Conservation (phyloP, 2,329 filamentous ascomycete species). For the Nothophaeocryptopus gaeumannii region DNA sequence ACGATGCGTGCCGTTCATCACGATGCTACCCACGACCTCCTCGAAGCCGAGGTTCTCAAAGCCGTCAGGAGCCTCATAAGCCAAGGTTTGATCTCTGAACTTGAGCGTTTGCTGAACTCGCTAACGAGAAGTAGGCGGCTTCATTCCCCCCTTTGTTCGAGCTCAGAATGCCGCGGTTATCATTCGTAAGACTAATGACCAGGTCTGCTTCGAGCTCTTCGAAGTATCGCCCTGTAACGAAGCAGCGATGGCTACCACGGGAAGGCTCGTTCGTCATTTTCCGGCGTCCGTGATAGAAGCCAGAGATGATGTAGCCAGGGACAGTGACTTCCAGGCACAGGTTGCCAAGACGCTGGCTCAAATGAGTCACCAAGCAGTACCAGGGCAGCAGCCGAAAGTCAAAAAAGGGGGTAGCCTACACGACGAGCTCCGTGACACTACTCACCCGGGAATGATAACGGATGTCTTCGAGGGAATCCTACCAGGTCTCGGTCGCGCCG, state of each 20-base stretch:
- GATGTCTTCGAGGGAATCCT: slow-evolving; percentile 61
- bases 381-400: slow-evolving; percentile 21
- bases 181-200: slow-evolving; percentile 19
- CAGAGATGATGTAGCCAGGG: not conserved
- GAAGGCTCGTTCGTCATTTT: slow-evolving; percentile 59
- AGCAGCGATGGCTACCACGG: slow-evolving; percentile 51
- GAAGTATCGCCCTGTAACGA: slow-evolving; percentile 57
- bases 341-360: slow-evolving; percentile 20
- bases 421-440: slow-evolving; percentile 58
- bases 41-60: too few species aligned
- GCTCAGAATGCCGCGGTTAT: slow-evolving; percentile 28
- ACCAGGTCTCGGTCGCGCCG: slow-evolving; percentile 52
- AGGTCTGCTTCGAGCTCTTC: slow-evolving; percentile 58
- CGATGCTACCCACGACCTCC: too few species aligned
- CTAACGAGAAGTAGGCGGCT: too few species aligned
- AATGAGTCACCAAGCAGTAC: slow-evolving; percentile 20
- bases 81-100: too few species aligned
- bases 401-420: slow-evolving; percentile 52
- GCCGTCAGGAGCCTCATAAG: too few species aligned
- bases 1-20: too few species aligned
- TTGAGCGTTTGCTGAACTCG: too few species aligned
- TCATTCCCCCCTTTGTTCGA: too few species aligned
- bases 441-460: slow-evolving; percentile 56
- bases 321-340: slow-evolving; percentile 15
- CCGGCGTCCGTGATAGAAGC: slow-evolving; percentile 52